Percentiles rank a stretch among this genome's conserved stretches.
phyloP scores from a whole-genome alignment of 78 protist genomes.

The Dictyostelium firmibasis region DNA sequence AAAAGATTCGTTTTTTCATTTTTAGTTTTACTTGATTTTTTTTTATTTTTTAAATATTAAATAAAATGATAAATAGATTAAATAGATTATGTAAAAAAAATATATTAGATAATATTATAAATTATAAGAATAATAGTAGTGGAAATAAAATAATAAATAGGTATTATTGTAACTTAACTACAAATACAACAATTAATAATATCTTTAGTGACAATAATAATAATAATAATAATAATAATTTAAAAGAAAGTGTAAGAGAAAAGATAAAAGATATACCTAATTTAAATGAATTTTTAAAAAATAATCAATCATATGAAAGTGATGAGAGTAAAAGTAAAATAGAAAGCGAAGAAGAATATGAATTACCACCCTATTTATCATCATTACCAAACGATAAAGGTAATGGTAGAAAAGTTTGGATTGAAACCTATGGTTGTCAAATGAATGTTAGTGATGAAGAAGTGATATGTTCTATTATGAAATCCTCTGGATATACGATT shows the following conservation, averaged over 20 bases:
- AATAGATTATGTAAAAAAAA: not conserved
- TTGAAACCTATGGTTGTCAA: conserved; percentile 96
- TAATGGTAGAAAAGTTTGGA: conserved; percentile 63
- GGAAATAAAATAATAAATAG: not conserved
- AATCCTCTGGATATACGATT: conserved; percentile 69
- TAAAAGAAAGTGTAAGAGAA: conserved; percentile 20
- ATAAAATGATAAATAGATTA: not conserved
- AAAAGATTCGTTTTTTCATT: not conserved
- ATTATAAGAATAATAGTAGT: not conserved
- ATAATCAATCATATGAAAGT: not conserved
- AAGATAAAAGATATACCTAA: conserved; percentile 25
- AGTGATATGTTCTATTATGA: conserved; percentile 81
- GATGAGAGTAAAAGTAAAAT: not conserved
- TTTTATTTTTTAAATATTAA: too few relatives aligned
- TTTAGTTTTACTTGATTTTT: too few relatives aligned
- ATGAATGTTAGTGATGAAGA: conserved; percentile 95
- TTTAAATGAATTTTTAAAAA: conserved; percentile 40
- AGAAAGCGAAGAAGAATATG: not conserved
- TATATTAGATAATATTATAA: not conserved
- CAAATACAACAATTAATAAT: not conserved
- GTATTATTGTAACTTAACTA: not conserved
- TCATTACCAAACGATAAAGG: not conserved
- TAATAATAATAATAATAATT: not conserved
- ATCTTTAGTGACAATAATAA: not conserved
- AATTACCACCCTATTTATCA: conserved; percentile 18